Percentiles rank a stretch among this genome's conserved stretches.
phyloP scores from a whole-genome alignment of 352 stramenopile genomes.

The Aphanomyces stellatus region DNA sequence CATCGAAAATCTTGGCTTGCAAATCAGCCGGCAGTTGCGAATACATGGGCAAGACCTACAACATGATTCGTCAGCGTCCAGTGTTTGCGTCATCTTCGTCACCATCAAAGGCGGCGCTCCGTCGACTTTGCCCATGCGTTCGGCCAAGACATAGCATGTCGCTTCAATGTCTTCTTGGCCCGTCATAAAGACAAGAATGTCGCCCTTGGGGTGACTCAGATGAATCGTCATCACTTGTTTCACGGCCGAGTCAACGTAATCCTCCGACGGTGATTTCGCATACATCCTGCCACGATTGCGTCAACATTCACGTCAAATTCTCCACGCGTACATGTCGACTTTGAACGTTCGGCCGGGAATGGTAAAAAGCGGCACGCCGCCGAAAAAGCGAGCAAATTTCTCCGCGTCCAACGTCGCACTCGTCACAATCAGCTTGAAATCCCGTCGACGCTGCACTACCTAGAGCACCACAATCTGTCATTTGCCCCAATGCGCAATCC shows the following conservation, averaged over 20 bases:
- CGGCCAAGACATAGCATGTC: constrained; percentile 89
- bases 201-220: constrained; percentile 92
- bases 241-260: constrained; percentile 97
- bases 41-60: constrained; percentile 96
- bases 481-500: neutral
- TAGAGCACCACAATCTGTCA: constrained; percentile 30
- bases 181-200: constrained; percentile 99
- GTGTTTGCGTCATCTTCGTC: neutral
- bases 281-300: constrained; percentile 32
- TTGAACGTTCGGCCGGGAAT: constrained; percentile 90
- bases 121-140: constrained; percentile 92
- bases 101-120: constrained; percentile 89
- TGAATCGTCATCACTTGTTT: constrained; percentile 99
- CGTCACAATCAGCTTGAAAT: constrained; percentile 90
- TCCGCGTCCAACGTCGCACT: constrained; percentile 97
- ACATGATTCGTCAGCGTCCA: neutral
- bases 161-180: constrained; percentile 99
- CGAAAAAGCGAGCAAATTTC: constrained; percentile 97
- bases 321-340: constrained; percentile 56
- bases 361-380: constrained; percentile 94
- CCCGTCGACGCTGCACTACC: constrained; percentile 76
- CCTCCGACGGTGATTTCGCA: constrained; percentile 91
- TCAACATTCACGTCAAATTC: neutral
- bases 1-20: constrained; percentile 97
- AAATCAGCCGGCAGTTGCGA: constrained; percentile 96